phyloP scores from a whole-genome alignment of 495 filamentous ascomycete genomes.

The Paragyromitra xinjiangensis region DNA sequence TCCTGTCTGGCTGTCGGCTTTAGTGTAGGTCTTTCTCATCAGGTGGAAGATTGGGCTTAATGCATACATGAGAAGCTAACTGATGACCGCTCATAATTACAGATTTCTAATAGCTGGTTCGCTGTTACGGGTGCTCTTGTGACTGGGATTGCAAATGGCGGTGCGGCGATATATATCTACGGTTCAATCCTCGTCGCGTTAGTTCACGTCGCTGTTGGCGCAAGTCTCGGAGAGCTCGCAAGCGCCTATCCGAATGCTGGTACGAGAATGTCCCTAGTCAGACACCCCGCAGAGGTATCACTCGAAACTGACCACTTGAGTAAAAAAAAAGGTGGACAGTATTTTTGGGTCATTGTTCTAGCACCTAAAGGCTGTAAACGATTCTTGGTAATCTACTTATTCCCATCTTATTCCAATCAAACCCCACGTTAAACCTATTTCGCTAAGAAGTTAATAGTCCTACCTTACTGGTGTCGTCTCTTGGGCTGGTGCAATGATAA shows the following conservation, averaged over 20 bases:
- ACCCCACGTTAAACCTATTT: not conserved
- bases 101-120: slow-evolving; percentile 54
- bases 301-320: not conserved
- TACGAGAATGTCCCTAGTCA: slow-evolving; percentile 6
- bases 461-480: slow-evolving; percentile 49
- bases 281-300: not conserved
- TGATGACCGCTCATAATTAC: not conserved
- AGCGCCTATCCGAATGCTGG: slow-evolving; percentile 53
- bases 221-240: slow-evolving; percentile 49
- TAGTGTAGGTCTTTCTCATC: slow-evolving; percentile 32
- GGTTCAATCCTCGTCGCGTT: slow-evolving; percentile 48
- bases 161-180: slow-evolving; percentile 45
- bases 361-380: slow-evolving; percentile 41
- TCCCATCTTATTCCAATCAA: not conserved
- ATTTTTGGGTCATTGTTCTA: slow-evolving; percentile 50
- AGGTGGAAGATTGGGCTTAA: not conserved
- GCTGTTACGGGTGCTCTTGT: slow-evolving; percentile 44
- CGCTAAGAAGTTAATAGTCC: slow-evolving; percentile 34
- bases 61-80: not conserved
- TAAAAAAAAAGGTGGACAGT: slow-evolving; percentile 43
- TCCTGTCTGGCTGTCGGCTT: slow-evolving; percentile 52
- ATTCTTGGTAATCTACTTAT: slow-evolving; percentile 36
- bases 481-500: slow-evolving; percentile 52
- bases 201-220: slow-evolving; percentile 47
- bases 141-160: slow-evolving; percentile 47